Conservation (phyloP, 306 rosid species). For the Corylus heterophylla region DNA sequence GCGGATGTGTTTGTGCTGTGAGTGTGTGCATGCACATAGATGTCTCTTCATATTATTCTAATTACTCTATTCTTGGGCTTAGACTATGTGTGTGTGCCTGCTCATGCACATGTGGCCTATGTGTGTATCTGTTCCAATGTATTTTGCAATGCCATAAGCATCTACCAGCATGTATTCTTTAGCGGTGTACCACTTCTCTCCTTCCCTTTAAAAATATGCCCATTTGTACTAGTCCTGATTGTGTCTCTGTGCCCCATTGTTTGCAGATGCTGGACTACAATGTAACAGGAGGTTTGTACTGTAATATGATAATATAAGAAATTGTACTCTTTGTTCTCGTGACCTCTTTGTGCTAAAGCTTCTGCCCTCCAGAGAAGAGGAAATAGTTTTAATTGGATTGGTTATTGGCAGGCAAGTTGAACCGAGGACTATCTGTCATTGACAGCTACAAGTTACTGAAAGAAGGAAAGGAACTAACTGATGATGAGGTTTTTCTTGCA, state of each 20-base stretch:
- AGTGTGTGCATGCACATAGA: not conserved
- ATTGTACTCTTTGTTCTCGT: not conserved
- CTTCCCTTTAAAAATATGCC: not conserved
- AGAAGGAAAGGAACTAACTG: conserved; percentile 44
- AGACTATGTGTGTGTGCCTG: not conserved
- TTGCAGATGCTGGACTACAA: conserved; percentile 85
- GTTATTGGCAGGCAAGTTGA: conserved; percentile 10
- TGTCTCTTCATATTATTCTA: not conserved
- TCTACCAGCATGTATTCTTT: not conserved
- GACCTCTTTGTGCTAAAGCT: not conserved
- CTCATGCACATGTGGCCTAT: not conserved
- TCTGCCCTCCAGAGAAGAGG: not conserved
- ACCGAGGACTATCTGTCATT: conserved; percentile 57
- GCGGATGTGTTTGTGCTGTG: not conserved
- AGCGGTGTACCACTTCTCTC: not conserved
- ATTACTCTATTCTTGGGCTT: not conserved
- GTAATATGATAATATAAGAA: conserved; percentile 11
- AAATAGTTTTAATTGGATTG: not conserved
- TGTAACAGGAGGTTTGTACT: conserved; percentile 75
- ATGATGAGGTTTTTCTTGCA: conserved; percentile 53
- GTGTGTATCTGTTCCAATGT: not conserved
- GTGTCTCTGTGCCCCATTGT: not conserved
- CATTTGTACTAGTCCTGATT: conserved; percentile 7
- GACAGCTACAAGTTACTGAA: conserved; percentile 53
- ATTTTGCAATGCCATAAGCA: not conserved